Percentiles rank a stretch among this genome's conserved stretches.
Evolutionary conservation across 352 stramenopile species (phyloP).

Genomic region (Bremia lactucae): DNA sequence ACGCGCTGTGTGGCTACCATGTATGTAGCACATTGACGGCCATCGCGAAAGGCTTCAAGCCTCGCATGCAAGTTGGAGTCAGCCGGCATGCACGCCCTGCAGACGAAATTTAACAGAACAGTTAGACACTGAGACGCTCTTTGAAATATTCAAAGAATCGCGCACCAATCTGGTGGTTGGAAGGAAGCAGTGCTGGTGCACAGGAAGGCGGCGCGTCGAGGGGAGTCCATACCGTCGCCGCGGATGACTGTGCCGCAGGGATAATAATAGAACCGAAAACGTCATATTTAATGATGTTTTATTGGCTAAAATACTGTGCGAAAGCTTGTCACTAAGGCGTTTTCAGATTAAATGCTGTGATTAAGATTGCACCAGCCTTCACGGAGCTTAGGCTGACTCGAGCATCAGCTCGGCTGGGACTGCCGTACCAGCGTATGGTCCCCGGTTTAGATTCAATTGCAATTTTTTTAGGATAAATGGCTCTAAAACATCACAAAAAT

Average conservation of each 20-base stretch:
- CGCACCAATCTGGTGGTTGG: constrained; percentile 63
- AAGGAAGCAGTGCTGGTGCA: constrained; percentile 68
- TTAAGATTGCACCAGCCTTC: neutral
- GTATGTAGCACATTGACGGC: constrained; percentile 72
- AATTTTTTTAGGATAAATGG: constrained; percentile 42
- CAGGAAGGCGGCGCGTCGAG: constrained; percentile 64
- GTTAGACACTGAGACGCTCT: neutral
- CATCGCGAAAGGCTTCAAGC: constrained; percentile 66
- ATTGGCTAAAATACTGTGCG: too few species aligned
- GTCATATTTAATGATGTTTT: too few species aligned
- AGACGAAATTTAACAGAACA: neutral
- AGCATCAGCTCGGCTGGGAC: constrained; percentile 42
- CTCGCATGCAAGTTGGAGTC: constrained; percentile 58
- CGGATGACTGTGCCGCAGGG: constrained; percentile 11
- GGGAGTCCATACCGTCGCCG: constrained; percentile 27
- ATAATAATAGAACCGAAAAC: neutral
- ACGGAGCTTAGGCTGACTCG: constrained; percentile 35
- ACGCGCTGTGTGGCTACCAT: constrained; percentile 77
- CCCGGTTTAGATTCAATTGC: constrained; percentile 35
- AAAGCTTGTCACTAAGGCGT: too few species aligned
- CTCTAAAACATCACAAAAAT: constrained; percentile 32
- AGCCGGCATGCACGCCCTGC: constrained; percentile 53
- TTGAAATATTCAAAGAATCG: neutral
- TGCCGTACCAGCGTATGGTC: constrained; percentile 49
- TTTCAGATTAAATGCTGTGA: too few species aligned